Base-by-base conservation (phyloP, 1,284 basidiomycete species). In the Gymnopus androsaceus region DNA sequence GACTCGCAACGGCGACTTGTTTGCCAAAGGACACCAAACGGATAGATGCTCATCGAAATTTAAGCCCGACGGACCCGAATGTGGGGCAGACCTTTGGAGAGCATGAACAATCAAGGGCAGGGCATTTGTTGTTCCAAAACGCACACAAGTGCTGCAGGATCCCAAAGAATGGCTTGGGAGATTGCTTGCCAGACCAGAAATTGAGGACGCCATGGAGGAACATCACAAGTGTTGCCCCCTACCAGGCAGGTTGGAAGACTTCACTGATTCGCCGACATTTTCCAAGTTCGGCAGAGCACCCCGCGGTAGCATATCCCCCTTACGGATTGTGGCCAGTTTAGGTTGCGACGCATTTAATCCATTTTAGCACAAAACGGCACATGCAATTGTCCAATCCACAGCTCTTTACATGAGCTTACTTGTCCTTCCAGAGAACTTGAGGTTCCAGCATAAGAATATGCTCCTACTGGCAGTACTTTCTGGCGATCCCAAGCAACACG, bases 281-380 rank as follows among this genome's bases (percentile, higher is more conserved):
- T n/a, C n/a, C n/a, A n/a, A n/a, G n/a, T n/a, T n/a, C n/a, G n/a
- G n/a, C n/a, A n/a, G n/a, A n/a, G n/a, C n/a, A n/a, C n/a, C n/a
- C n/a, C n/a, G n/a, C n/a, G n/a, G n/a, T n/a, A n/a, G n/a, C n/a
- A n/a, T n/a, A n/a, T 17, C 37, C 4, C 62, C 64, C 34, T 52
- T 48, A 2, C 52, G 60, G 1, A 50, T 58, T 21, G 49, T 66
- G 2, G 66, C 66, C 48, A 60, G 62, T 44, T 49, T 67, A 38
- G 58, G 58, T 11, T 36, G 59, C 1, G 67, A 69, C 51, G 54
- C 62, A 12, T 69, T 70, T 51, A 65, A 70, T 55, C 67, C 69
- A 0, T 67, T 64, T 34, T 51, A 60, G 37, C 62, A 57, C 27
- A 65, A 65, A 34, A 54, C 46, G 27, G 60, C 66, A 1, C 62